Conservation (phyloP, 192 early-diverging fungal genomes). For the Coemansia asiatica region DNA sequence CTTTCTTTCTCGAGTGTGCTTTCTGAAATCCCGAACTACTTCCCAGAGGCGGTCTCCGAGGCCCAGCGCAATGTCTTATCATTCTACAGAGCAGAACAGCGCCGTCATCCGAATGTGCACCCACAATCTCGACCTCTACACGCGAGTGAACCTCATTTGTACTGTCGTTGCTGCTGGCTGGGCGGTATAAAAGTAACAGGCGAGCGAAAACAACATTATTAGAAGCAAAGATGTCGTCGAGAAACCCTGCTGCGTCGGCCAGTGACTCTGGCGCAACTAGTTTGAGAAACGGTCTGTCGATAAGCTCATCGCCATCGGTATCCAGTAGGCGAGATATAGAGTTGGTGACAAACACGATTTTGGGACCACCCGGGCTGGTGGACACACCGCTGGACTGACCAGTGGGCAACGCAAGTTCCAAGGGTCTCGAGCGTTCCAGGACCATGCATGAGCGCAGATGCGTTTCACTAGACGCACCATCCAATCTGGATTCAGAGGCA, state of each 20-base stretch:
- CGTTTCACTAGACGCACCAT: neutral
- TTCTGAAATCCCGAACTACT: neutral
- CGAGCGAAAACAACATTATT: constrained; percentile 7
- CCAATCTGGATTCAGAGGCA: neutral
- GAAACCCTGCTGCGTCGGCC: neutral
- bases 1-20: neutral
- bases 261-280: constrained; percentile 13
- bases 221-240: neutral
- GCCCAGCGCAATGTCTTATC: neutral
- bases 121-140: constrained; percentile 13
- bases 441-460: neutral
- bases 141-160: neutral
- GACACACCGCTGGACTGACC: neutral
- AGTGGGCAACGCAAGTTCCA: neutral
- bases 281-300: constrained; percentile 3
- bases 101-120: constrained; percentile 10
- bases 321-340: neutral
- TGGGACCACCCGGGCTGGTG: constrained; percentile 2
- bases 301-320: constrained; percentile 10
- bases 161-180: neutral
- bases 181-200: neutral
- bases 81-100: constrained; percentile 11
- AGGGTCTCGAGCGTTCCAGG: neutral
- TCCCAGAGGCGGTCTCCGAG: neutral
- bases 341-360: constrained; percentile 13